Evolutionary conservation across 208 protist genomes (phyloP).

Genomic region (Borovskyia barvae): DNA sequence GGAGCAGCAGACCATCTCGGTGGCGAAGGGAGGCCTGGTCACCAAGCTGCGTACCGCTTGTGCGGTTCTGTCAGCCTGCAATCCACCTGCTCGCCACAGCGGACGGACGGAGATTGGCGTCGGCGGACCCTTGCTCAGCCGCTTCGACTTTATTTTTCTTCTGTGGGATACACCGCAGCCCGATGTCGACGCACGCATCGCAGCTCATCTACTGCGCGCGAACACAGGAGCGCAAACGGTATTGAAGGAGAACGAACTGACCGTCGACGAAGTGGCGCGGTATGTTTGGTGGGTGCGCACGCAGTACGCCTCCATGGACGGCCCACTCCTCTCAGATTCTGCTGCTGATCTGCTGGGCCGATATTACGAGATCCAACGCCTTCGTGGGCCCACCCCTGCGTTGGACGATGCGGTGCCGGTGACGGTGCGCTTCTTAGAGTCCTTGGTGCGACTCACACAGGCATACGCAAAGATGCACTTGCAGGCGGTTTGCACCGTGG

Average conservation of each 20-base stretch:
- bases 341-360: slow-evolving; percentile 69
- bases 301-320: slow-evolving; percentile 64
- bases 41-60: slow-evolving; percentile 94
- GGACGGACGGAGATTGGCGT: slow-evolving; percentile 90
- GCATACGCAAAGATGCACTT: slow-evolving; percentile 95
- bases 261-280: slow-evolving; percentile 56
- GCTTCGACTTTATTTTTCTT: slow-evolving; percentile 97
- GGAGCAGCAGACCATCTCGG: slow-evolving; percentile 98
- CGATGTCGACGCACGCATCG: slow-evolving; percentile 86
- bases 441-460: slow-evolving; percentile 93
- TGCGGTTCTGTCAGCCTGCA: slow-evolving; percentile 95
- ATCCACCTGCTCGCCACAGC: slow-evolving; percentile 80
- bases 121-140: slow-evolving; percentile 92
- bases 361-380: slow-evolving; percentile 79
- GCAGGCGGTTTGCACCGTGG: slow-evolving; percentile 61
- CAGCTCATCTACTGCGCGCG: slow-evolving; percentile 76
- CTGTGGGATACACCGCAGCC: slow-evolving; percentile 89
- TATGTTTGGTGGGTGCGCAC: slow-evolving; percentile 80
- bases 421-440: slow-evolving; percentile 96
- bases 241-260: slow-evolving; percentile 29
- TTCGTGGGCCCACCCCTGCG: slow-evolving; percentile 61
- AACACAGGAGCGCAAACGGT: slow-evolving; percentile 27
- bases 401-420: slow-evolving; percentile 90
- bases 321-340: slow-evolving; percentile 65
- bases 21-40: slow-evolving; percentile 95